Evolutionary conservation across 192 early-diverging fungal species (phyloP).

Genomic region (Umbelopsis vinacea): DNA sequence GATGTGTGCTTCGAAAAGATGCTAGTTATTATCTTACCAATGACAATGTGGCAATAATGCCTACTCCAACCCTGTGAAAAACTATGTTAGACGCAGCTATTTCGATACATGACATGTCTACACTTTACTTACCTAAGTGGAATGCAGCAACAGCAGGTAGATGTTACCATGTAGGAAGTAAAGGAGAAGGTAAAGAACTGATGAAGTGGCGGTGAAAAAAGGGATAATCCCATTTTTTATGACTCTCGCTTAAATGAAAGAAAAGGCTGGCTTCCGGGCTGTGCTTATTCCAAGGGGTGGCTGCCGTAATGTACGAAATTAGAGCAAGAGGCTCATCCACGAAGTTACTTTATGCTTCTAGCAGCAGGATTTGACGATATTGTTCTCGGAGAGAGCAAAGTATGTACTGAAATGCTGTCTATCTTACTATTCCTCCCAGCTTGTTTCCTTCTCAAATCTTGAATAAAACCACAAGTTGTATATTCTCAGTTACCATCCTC

Average conservation of each 20-base stretch:
- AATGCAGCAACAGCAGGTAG: constrained; percentile 18
- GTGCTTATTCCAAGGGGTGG: background rate
- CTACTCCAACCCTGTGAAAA: background rate
- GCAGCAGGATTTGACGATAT: background rate
- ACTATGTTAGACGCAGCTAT: background rate
- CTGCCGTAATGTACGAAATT: too few relatives aligned
- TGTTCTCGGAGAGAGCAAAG: too few relatives aligned
- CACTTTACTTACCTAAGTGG: constrained; percentile 6
- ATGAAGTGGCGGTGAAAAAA: background rate
- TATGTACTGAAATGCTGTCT: too few relatives aligned
- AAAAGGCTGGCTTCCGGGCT: background rate
- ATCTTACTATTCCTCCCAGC: too few relatives aligned
- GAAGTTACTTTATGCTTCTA: background rate
- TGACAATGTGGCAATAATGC: background rate
- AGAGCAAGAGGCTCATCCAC: background rate
- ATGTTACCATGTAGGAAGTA: background rate
- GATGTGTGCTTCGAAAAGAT: background rate
- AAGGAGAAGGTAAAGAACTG: background rate
- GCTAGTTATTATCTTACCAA: background rate
- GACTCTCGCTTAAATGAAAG: background rate
- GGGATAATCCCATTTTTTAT: background rate
- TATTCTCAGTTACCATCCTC: too few relatives aligned
- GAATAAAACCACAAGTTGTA: too few relatives aligned
- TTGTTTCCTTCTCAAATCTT: too few relatives aligned
- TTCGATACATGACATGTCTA: too few relatives aligned